Conservation (phyloP, 164 flowering plant species). For the Stephania cephalantha region DNA sequence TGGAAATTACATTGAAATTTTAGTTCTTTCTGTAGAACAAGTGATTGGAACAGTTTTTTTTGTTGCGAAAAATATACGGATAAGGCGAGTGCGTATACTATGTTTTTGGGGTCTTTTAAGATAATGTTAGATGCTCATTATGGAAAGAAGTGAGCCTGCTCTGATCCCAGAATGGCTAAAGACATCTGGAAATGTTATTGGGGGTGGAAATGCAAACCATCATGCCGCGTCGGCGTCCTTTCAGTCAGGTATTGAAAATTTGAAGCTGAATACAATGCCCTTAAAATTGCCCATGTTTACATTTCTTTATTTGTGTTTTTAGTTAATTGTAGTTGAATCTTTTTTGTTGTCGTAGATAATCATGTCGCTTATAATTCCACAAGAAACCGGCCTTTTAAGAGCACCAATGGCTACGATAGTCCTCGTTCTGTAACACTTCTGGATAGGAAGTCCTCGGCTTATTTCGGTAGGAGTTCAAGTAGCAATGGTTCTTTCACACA, state of each 20-base stretch:
- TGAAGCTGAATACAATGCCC: not conserved
- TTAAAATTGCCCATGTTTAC: not conserved
- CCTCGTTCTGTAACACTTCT: slow-evolving; percentile 35
- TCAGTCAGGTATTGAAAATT: slow-evolving; percentile 45
- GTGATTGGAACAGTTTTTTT: not conserved
- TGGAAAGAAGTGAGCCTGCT: slow-evolving; percentile 86
- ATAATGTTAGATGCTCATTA: slow-evolving; percentile 48
- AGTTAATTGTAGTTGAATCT: not conserved
- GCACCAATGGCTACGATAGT: slow-evolving; percentile 37
- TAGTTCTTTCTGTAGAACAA: slow-evolving; percentile 9
- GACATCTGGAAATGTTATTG: slow-evolving; percentile 47
- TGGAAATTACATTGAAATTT: slow-evolving; percentile 5
- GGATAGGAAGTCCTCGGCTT: slow-evolving; percentile 48
- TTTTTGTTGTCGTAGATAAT: slow-evolving; percentile 32
- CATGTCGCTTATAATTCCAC: slow-evolving; percentile 22
- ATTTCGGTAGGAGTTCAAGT: slow-evolving; percentile 51
- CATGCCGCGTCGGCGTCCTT: slow-evolving; percentile 40
- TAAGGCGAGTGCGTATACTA: not conserved
- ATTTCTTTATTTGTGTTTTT: not conserved
- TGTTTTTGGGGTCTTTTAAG: slow-evolving; percentile 19
- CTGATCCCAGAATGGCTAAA: slow-evolving; percentile 93
- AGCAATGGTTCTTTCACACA: slow-evolving; percentile 62
- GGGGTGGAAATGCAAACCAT: slow-evolving; percentile 53
- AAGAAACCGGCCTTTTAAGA: slow-evolving; percentile 42
- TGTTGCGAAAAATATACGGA: slow-evolving; percentile 9